Base-by-base conservation (phyloP, 2,329 filamentous ascomycete genomes). In the Colletotrichum spinosum region DNA sequence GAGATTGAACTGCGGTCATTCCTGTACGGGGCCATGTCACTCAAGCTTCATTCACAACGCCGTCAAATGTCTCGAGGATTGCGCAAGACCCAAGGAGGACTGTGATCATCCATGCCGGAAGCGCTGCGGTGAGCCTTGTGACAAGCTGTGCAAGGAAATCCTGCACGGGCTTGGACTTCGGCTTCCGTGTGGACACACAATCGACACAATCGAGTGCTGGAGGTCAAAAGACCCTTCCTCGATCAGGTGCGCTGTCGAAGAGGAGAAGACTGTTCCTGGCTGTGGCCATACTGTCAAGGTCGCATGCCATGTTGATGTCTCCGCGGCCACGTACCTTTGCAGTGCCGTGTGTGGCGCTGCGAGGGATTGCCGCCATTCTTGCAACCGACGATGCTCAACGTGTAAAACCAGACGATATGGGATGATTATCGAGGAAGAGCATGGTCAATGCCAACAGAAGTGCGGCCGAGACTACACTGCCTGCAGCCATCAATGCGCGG, bases 341-440 rank as follows among this genome's bases (percentile, higher is more conserved):
- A 59, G 51, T 0, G 75, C 73, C 1, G 55, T 67, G 1, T 93
- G 90, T 68, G 77, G 73, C 1, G 67, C 69, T 0, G 46, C 71
- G 0, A 77, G 88, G 1, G 35, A 73, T 0, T 93, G 90, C 69
- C 88, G 90, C 0, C 90, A 92, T 70, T 61, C 60, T 1, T 92
- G 89, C 72, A 77, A 70, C 6, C 77, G 76, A 2, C 44, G 39
- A 8, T 92, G 89, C 70, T 73, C 65, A 7, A 58, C 67, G 0
- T 92, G 90, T 73, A 80, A 78, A 4, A 70, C 55, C 2, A 76
- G 74, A 33, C 68, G 74, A 8, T 72, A 73, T 0, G 77, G 74
- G 2, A 51, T 70, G 0, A 62, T 80, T n/a, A 44, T 25, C 1
- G 49, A 67, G 1, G 68, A 73, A 5, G 71, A 80, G 15, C 88